Percentiles rank a stretch among this genome's conserved stretches.
phyloP scores from a whole-genome alignment of 2,329 filamentous ascomycete genomes.

The Berkeleyomyces rouxiae region DNA sequence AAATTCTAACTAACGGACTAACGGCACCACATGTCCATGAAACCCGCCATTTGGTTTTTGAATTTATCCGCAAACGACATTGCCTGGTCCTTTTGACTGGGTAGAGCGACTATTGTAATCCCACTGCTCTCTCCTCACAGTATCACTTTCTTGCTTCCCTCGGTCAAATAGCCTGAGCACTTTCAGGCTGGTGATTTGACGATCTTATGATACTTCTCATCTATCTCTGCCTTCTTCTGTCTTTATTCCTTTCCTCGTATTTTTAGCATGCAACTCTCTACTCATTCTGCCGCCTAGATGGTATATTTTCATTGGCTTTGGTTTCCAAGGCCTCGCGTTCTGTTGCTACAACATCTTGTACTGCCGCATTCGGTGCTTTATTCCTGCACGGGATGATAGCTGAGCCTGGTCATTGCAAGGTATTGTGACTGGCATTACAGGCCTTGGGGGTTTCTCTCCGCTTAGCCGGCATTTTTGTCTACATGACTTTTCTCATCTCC shows the following conservation, averaged over 20 bases:
- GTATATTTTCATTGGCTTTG: neutral
- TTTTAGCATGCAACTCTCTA: slow-evolving; percentile 4
- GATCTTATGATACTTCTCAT: neutral
- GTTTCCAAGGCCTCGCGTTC: neutral
- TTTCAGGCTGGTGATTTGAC: neutral
- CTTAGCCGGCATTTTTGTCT: neutral
- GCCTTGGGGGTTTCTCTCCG: neutral
- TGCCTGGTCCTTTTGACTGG: too few species aligned
- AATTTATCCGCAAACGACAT: too few species aligned
- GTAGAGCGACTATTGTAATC: too few species aligned
- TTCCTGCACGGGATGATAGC: slow-evolving; percentile 1
- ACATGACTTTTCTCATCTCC: neutral
- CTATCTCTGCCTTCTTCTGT: neutral
- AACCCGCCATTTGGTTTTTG: neutral
- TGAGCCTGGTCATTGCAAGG: neutral
- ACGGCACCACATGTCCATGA: neutral
- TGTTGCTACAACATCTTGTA: neutral
- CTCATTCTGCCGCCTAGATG: slow-evolving; percentile 3
- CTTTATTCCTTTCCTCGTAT: neutral
- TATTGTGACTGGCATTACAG: neutral
- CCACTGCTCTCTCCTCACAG: neutral
- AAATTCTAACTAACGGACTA: slow-evolving; percentile 7
- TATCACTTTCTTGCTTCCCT: neutral
- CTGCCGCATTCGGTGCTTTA: neutral
- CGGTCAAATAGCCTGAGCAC: neutral